Evolutionary conservation across 352 stramenopile species (phyloP).

Genomic region (Pythium aristosporum): DNA sequence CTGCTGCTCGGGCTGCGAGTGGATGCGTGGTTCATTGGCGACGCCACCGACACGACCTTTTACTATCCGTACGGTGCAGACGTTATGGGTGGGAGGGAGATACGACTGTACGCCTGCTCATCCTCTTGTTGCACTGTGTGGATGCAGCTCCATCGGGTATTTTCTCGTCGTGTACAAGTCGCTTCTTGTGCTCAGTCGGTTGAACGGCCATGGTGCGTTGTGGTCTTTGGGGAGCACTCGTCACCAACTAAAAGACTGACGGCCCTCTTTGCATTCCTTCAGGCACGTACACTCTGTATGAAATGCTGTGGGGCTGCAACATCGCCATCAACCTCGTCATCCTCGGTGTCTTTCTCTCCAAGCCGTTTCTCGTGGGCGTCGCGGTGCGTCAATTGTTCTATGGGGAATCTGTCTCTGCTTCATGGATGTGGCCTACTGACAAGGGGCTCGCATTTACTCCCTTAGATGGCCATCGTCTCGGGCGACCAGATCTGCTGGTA

Average conservation of each 20-base stretch:
- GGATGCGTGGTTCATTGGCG: slow-evolving; percentile 44
- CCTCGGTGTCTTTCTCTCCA: slow-evolving; percentile 64
- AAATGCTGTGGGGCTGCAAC: slow-evolving; percentile 83
- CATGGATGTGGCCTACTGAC: background rate
- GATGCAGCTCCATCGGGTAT: slow-evolving; percentile 42
- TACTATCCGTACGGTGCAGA: slow-evolving; percentile 45
- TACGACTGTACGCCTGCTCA: too few relatives aligned
- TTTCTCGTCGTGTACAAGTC: slow-evolving; percentile 55
- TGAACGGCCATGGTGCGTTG: slow-evolving; percentile 54
- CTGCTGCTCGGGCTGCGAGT: slow-evolving; percentile 49
- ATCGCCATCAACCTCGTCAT: slow-evolving; percentile 67
- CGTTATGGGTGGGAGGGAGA: too few relatives aligned
- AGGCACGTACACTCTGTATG: slow-evolving; percentile 80
- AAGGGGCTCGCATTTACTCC: background rate
- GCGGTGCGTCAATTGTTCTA: slow-evolving; percentile 36
- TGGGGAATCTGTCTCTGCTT: background rate
- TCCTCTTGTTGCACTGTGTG: background rate
- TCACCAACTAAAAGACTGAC: background rate
- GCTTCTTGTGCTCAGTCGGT: slow-evolving; percentile 53
- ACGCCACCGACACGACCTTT: slow-evolving; percentile 44
- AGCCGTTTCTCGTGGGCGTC: slow-evolving; percentile 81
- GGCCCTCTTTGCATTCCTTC: background rate
- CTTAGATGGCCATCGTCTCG: slow-evolving; percentile 88
- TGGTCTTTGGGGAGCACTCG: background rate
- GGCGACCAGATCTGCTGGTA: slow-evolving; percentile 94